Evolutionary conservation across 2,329 filamentous ascomycete species (phyloP), one percentile per base, ranked within the genome.

Genomic region (Botrytis deweyae): DNA sequence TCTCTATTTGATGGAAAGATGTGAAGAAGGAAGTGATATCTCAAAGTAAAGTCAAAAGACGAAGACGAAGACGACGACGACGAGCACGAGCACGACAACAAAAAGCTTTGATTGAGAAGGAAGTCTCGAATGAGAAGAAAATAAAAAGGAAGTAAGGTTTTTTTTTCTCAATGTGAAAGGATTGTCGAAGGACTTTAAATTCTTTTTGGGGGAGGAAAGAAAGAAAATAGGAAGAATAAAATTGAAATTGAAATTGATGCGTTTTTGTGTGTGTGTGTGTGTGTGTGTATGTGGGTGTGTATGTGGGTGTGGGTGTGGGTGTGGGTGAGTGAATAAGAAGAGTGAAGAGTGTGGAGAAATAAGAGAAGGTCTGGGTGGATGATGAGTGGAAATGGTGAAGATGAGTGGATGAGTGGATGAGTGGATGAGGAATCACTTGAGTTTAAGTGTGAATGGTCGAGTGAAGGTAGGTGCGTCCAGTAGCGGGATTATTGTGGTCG

Each of bases 201-300:
- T 52, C 40, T 58, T 61, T 33, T 33, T 7, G 10, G 29, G 29
- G 10, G 22, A 38, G 16, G 25, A 52, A 72, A 25, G 22, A 61
- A 70, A 40, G 49, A 52, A 52, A 40, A 58, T 29, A 2, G n/a
- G 9, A 63, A 58, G 6, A 63, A 42, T n/a, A 40, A 63, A 52
- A 71, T 38, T 29, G 7, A 63, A 52, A 71, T 38, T 29, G 7
- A 59, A 71, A 40, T 71, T 63, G 44, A 72, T 65, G 61, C n/a
- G 70, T 66, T 33, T 65, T 65, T 44, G 62, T 64, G 62, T 33
- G 62, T 42, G 9, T 10, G 16, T 44, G 29, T 40, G n/a, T 44
- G 22, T 44, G 16, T 42, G 68, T 20, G 29, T 42, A 33, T 46
- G 40, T 18, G 40, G 5, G 40, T 5, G 14, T 40, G 10, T 38